Evolutionary conservation across 768 basidiomycete species (phyloP).

Genomic region (Leucocoprinus leucothites): DNA sequence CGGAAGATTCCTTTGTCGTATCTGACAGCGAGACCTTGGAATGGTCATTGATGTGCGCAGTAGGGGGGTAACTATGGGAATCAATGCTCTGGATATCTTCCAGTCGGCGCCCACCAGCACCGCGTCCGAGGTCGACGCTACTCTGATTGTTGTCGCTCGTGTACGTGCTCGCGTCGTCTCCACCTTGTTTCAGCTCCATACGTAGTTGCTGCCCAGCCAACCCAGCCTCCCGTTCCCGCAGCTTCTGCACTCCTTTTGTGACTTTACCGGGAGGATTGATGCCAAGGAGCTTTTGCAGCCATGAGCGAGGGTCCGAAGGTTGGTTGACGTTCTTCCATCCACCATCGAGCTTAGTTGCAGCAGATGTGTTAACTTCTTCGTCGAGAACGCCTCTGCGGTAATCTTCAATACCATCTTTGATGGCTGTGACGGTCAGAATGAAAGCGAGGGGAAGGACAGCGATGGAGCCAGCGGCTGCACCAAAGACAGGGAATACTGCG

Average conservation of each 20-base stretch:
- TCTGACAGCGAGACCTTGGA: slow-evolving; percentile 37
- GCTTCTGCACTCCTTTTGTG: slow-evolving; percentile 79
- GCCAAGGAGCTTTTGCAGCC: slow-evolving; percentile 71
- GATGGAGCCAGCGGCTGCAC: slow-evolving; percentile 77
- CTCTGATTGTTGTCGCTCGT: slow-evolving; percentile 39
- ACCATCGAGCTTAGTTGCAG: slow-evolving; percentile 83
- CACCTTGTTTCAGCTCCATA: slow-evolving; percentile 57
- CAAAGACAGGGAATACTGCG: slow-evolving; percentile 87
- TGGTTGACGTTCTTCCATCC: slow-evolving; percentile 89
- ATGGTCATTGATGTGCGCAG: slow-evolving; percentile 25
- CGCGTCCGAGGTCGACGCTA: slow-evolving; percentile 38
- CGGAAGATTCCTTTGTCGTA: slow-evolving; percentile 25
- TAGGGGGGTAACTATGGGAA: slow-evolving; percentile 63
- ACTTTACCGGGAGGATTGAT: slow-evolving; percentile 71
- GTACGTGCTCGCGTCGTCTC: slow-evolving; percentile 37
- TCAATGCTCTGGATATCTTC: slow-evolving; percentile 72
- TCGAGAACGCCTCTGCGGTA: slow-evolving; percentile 87
- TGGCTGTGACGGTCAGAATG: slow-evolving; percentile 83
- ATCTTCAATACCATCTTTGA: slow-evolving; percentile 97
- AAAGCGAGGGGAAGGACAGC: slow-evolving; percentile 84
- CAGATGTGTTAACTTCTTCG: slow-evolving; percentile 93
- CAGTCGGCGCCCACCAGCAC: slow-evolving; percentile 48
- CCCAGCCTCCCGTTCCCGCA: slow-evolving; percentile 77
- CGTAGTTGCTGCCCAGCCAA: slow-evolving; percentile 56
- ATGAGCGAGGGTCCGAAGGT: slow-evolving; percentile 70